phyloP scores from a whole-genome alignment of 2,329 filamentous ascomycete genomes.

The Paracamarosporium sp. region DNA sequence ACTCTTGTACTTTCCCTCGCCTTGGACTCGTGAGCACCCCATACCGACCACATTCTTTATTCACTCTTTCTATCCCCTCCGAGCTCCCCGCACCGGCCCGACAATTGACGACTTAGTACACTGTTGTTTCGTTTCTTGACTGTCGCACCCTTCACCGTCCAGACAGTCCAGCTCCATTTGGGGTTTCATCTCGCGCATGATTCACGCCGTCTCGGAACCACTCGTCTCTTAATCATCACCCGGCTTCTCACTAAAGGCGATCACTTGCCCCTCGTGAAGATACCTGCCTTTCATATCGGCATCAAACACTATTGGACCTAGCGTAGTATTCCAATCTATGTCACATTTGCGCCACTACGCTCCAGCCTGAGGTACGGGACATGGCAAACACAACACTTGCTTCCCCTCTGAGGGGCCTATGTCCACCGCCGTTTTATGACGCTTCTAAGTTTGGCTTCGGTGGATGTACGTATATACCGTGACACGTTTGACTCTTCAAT shows the following conservation, averaged over 20 bases:
- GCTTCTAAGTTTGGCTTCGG: conserved; percentile 64
- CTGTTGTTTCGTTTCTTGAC: conserved; percentile 27
- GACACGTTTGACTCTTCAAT: not conserved
- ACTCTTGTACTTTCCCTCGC: conserved; percentile 27
- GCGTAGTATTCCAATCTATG: conserved; percentile 24
- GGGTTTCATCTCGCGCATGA: conserved; percentile 38
- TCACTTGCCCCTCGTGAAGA: conserved; percentile 4
- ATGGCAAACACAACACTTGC: conserved; percentile 40
- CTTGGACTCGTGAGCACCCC: conserved; percentile 29
- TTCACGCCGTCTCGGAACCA: conserved; percentile 14
- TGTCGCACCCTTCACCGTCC: conserved; percentile 26
- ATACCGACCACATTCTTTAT: conserved; percentile 28
- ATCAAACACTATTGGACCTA: not conserved
- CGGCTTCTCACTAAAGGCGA: conserved; percentile 16
- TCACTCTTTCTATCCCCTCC: conserved; percentile 23
- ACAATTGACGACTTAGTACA: conserved; percentile 7
- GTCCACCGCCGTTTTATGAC: conserved; percentile 74
- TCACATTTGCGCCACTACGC: not conserved
- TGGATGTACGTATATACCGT: conserved; percentile 67
- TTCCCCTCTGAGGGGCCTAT: conserved; percentile 57
- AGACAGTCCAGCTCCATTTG: conserved; percentile 15
- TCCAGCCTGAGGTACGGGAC: conserved; percentile 18
- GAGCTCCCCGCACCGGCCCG: conserved; percentile 5
- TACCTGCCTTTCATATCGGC: not conserved
- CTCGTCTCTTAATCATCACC: conserved; percentile 21